Base-by-base conservation (phyloP, 345 rosid species). In the Syzygium aromaticum region DNA sequence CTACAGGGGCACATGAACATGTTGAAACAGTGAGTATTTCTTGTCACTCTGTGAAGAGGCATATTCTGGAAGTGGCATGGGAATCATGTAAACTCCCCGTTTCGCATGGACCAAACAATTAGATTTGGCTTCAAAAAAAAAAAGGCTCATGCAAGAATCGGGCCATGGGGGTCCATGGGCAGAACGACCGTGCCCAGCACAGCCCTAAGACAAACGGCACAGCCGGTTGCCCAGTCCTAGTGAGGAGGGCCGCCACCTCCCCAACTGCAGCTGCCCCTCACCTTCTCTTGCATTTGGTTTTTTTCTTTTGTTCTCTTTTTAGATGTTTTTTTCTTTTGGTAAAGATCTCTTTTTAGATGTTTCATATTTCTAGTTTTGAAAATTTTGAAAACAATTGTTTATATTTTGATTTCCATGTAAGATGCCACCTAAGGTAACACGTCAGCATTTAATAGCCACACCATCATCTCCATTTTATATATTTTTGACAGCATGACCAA, bases 401-500 rank as follows among this genome's bases (percentile, higher is more conserved):
- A 1, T 61, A 5, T 61, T 12, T 12, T 61, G 3, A n/a, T n/a
- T 30, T 30, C 77, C 11, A 64, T 3, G 77, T 64, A 16, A 30
- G 23, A 30, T 0, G 25, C 46, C 78, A 30, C 1, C 3, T 30
- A 4, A 16, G 43, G 43, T 30, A 64, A 64, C 46, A 67, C 0
- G 2, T 33, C 0, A 0, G 23, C 78, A 33, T 64, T 16, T 30
- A 67, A 67, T 0, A 1, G 43, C 43, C 21, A 30, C 11, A 16
- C 6, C 11, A 1, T 3, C 43, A 63, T 64, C 2, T 64, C 6
- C 77, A 64, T 30, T 63, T 63, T 43, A 43, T 30, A 16, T 16
- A 30, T 3, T 30, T 64, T 67, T 30, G 7, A 30, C 12, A 0
- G 23, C 1, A 67, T 0, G 78, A 30, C 1, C 78, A 16, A 64